These are phyloP conservation scores for Chlorencoelia australis DNA, from an alignment of 2,329 filamentous ascomycete genomes.

Conservation along the genomic window DNA sequence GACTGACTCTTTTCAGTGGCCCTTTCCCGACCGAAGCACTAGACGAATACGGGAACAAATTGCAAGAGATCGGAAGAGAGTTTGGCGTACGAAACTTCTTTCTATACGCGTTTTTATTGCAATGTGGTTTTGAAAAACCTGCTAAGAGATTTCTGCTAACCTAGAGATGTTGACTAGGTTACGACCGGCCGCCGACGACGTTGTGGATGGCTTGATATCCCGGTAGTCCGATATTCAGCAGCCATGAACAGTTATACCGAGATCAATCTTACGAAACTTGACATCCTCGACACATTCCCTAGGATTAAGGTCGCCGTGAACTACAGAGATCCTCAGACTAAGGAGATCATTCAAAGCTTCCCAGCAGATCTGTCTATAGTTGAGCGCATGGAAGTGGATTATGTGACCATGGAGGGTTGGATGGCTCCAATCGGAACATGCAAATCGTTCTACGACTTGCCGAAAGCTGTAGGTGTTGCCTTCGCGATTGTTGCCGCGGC, in stretches of 20 bases:
- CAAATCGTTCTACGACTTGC: constrained; percentile 52
- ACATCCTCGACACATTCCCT: constrained; percentile 63
- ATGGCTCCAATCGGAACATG: constrained; percentile 47
- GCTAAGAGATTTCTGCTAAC: constrained; percentile 15
- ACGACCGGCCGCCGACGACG: constrained; percentile 49
- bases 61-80: constrained; percentile 39
- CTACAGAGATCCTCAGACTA: constrained; percentile 45
- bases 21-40: constrained; percentile 57
- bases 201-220: constrained; percentile 49
- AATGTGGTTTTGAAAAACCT: too few relatives aligned
- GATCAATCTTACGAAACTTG: constrained; percentile 52
- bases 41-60: constrained; percentile 34
- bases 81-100: constrained; percentile 31
- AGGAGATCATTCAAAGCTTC: constrained; percentile 47
- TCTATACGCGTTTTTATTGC: too few relatives aligned
- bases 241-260: constrained; percentile 28
- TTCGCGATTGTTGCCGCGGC: constrained; percentile 43
- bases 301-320: constrained; percentile 65
- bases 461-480: constrained; percentile 51
- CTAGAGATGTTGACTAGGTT: not conserved
- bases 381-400: constrained; percentile 33
- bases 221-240: constrained; percentile 46
- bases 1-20: constrained; percentile 48
- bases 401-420: constrained; percentile 58
- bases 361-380: constrained; percentile 52